These are phyloP conservation scores for Cyamopsis tetragonoloba DNA, from an alignment of 306 rosid species.

Conservation along the genomic window DNA sequence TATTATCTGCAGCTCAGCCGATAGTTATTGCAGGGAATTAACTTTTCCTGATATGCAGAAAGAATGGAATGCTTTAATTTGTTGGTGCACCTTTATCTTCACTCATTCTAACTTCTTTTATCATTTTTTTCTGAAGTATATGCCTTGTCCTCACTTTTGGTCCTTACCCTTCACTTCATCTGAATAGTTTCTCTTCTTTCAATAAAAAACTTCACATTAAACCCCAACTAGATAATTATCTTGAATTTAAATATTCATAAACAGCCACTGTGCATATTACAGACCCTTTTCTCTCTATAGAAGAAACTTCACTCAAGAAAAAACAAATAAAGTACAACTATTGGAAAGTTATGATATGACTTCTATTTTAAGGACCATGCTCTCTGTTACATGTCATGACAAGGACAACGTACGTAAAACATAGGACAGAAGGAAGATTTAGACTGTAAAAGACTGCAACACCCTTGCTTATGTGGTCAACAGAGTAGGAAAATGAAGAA, in stretches of 20 bases:
- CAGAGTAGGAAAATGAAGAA: neutral
- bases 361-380: too few relatives aligned
- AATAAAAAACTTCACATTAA: neutral
- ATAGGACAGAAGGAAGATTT: neutral
- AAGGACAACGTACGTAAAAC: neutral
- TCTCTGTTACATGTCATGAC: too few relatives aligned
- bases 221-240: too few relatives aligned
- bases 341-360: too few relatives aligned
- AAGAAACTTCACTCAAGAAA: neutral
- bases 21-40: neutral
- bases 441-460: neutral
- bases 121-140: neutral
- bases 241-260: neutral
- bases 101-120: slow-evolving; percentile 1
- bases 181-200: neutral
- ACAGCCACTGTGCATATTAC: neutral
- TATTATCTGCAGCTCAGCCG: neutral
- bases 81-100: slow-evolving; percentile 1
- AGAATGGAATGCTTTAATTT: neutral
- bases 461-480: neutral
- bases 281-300: neutral
- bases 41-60: slow-evolving; percentile 12
- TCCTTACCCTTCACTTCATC: neutral
- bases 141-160: neutral
- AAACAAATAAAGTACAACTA: too few relatives aligned